Evolutionary conservation across 805 yeast genomes (phyloP).

Genomic region (Teunomyces tritomae): DNA sequence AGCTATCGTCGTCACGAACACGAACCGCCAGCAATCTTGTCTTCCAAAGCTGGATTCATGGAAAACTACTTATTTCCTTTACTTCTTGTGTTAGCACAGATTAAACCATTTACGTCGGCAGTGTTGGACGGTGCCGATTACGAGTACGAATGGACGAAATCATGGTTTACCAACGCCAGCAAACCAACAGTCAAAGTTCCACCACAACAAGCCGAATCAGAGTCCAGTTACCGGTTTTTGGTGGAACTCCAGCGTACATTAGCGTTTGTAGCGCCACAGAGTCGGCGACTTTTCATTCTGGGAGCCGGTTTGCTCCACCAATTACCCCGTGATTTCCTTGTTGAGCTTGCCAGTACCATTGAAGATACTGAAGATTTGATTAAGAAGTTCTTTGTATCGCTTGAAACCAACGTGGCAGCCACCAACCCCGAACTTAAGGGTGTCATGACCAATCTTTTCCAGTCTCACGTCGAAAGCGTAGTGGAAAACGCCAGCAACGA

Average conservation of each 20-base stretch:
- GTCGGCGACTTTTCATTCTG: slow-evolving; percentile 21
- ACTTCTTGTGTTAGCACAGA: slow-evolving; percentile 25
- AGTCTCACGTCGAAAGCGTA: slow-evolving; percentile 27
- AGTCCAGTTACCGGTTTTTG: slow-evolving; percentile 12
- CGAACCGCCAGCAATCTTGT: slow-evolving; percentile 17
- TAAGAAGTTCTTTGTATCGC: slow-evolving; percentile 9
- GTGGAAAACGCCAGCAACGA: slow-evolving; percentile 23
- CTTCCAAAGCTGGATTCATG: slow-evolving; percentile 11
- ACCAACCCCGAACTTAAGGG: neutral
- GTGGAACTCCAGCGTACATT: slow-evolving; percentile 24
- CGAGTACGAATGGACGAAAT: slow-evolving; percentile 14
- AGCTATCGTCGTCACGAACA: slow-evolving; percentile 28
- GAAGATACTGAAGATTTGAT: slow-evolving; percentile 20
- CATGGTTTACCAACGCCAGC: slow-evolving; percentile 17
- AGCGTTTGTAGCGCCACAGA: slow-evolving; percentile 15
- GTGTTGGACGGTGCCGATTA: slow-evolving; percentile 11
- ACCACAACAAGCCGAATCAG: slow-evolving; percentile 2
- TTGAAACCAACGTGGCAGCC: slow-evolving; percentile 4
- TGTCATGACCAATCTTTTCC: slow-evolving; percentile 16
- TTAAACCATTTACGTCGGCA: slow-evolving; percentile 16
- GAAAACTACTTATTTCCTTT: slow-evolving; percentile 30
- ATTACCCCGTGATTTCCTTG: slow-evolving; percentile 18
- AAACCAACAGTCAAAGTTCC: slow-evolving; percentile 8
- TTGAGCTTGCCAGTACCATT: slow-evolving; percentile 14
- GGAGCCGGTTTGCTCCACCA: slow-evolving; percentile 15